Base-by-base conservation (phyloP, 371 early-diverging fungal species). In the Racocetra persica region DNA sequence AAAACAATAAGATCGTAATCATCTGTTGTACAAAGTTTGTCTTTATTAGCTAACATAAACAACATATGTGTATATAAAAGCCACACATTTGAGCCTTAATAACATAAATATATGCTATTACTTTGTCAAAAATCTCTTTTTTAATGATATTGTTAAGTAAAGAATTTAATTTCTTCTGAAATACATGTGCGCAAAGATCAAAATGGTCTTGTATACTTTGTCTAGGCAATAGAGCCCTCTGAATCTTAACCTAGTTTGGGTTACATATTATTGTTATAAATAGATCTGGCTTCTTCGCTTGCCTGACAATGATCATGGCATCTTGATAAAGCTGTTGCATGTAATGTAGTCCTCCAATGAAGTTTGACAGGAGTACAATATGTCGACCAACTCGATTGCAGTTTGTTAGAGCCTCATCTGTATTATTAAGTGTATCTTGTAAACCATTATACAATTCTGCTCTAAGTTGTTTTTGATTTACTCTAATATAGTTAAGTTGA, bases 221-320 rank as follows among this genome's bases (percentile, higher is more conserved):
- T 16, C 80, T 78, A 51, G 45, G 0, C 62, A n/a, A 1, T 85
- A 80, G 80, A 1, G 77, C 82, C 10, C 36, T 52, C 14, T 6
- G 22, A 2, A 87, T 83, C 24, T 86, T 84, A 0, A 81, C 83
- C 85, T 86, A 86, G 11, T n/a, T 71, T 0, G 86, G 85, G 45
- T 85, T 81, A 22, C 62, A 60, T 24, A 83, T 88, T n/a, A 87
- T 84, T 0, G 86, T 85, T 3, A 87, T 80, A 69, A 87, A 87
- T 0, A 83, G 62, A 55, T 86, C 85, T 1, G 85, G 86, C 63
- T 85, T 86, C 0, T 83, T 36, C 73, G 80, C 11, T n/a, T 60
- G 13, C 26, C 62, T 60, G 0, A 85, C 82, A n/a, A 86, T 82
- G 1, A 66, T 66, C 77, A 85, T 82, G 0, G 83, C 82, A 77